Evolutionary conservation across 805 yeast species (phyloP), one percentile per base, ranked within the genome.

Genomic region (Cyberlindnera xylosilytica): DNA sequence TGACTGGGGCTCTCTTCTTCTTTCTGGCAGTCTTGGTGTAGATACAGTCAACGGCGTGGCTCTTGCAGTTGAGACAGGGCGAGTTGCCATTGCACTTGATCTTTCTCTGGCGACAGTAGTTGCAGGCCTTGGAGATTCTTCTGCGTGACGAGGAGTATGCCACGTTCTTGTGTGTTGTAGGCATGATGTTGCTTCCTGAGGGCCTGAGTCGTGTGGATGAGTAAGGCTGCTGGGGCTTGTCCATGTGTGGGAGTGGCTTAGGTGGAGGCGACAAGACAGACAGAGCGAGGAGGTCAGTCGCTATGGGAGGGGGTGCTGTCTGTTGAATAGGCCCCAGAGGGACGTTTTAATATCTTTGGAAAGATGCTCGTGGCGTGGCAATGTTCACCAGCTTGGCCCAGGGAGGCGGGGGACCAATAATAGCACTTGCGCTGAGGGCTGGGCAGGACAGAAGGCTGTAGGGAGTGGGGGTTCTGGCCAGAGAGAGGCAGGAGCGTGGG

Each of bases 61-160:
- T 95, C 3, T 95, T 83, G 58, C 96, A 89, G 57, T 85, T 90
- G 20, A 82, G 74, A 61, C 93, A 86, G 1, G 91, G 59, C 2
- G 54, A 10, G 20, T 46, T 53, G 6, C 70, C 71, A 50, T 68
- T 62, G 45, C 73, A 68, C 40, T 63, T 63, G 49, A 65, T 65
- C 54, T 68, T 68, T 46, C 69, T 60, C 34, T 61, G 65, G n/a
- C 72, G 64, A 41, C 73, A 68, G 45, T 63, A 58, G 45, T 68
- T 68, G 48, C 72, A 68, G 4, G 72, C 72, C 15, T 63, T 62
- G 6, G 64, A 58, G 15, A 65, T 64, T 30, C 73, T 53, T 42
- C 65, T 57, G 32, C 69, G 53, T 1, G 38, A 33, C 11, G 22
- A 26, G 8, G 47, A 20, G 32, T 16, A n/a, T 7, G 19, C 8